Conservation (phyloP, 1,284 basidiomycete species). For the Cryptococcus sp. region DNA sequence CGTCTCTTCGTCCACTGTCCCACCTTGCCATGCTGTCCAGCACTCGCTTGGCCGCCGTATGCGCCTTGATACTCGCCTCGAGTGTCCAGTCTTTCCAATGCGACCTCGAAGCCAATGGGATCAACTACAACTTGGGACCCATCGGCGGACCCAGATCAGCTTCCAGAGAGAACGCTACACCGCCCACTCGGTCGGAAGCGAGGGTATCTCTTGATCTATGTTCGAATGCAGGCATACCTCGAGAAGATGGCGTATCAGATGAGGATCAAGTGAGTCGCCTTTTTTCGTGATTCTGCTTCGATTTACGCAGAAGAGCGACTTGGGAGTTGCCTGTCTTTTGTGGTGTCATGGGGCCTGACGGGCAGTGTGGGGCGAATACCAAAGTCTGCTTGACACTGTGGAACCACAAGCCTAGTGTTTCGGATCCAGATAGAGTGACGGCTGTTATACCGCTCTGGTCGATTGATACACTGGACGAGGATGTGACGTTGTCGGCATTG, state of each 20-base stretch:
- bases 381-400: constrained; percentile 38
- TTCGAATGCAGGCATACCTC: constrained; percentile 13
- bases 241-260: constrained; percentile 30
- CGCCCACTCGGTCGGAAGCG: constrained; percentile 39
- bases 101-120: constrained; percentile 12
- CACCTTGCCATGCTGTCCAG: too few relatives aligned
- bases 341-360: too few relatives aligned
- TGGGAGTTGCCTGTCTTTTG: too few relatives aligned
- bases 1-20: too few relatives aligned
- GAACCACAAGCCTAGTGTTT: constrained; percentile 39
- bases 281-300: not conserved
- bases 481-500: constrained; percentile 20
- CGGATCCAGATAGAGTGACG: constrained; percentile 36
- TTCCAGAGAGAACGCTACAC: constrained; percentile 31
- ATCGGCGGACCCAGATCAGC: constrained; percentile 23
- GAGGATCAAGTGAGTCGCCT: constrained; percentile 40
- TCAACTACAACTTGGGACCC: constrained; percentile 32
- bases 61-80: constrained; percentile 6
- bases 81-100: constrained; percentile 20
- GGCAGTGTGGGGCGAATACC: constrained; percentile 41
- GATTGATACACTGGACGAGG: constrained; percentile 24
- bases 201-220: constrained; percentile 36
- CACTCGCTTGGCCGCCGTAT: constrained; percentile 4
- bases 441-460: constrained; percentile 44
- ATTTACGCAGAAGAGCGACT: not conserved